A percentile compares a stretch with the other conserved stretches of the same genome.
Conservation (phyloP, 768 basidiomycete genomes). For the Tephrocybe sp. region DNA sequence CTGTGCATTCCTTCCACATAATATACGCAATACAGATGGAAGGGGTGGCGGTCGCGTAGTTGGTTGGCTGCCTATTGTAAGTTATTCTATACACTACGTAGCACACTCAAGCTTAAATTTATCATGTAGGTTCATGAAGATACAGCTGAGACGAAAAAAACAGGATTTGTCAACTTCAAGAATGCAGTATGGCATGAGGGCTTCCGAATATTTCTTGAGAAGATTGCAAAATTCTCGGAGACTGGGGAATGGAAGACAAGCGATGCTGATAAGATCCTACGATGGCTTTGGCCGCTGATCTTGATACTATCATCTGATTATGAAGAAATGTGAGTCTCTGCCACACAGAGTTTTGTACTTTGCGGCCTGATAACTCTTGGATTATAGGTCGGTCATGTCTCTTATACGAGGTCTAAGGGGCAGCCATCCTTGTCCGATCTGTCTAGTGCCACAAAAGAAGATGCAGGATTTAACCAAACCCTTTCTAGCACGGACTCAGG, state of each 20-base stretch:
- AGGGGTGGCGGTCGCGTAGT: slow-evolving; percentile 34
- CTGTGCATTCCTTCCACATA: slow-evolving; percentile 29
- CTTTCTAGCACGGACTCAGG: too few relatives aligned
- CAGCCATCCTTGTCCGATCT: too few relatives aligned
- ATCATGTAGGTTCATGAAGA: slow-evolving; percentile 30
- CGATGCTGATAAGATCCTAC: slow-evolving; percentile 25
- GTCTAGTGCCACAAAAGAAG: too few relatives aligned
- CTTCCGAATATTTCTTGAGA: slow-evolving; percentile 28
- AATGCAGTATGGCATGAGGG: slow-evolving; percentile 36
- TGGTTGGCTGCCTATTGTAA: slow-evolving; percentile 39
- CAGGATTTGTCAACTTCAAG: slow-evolving; percentile 32
- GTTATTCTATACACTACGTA: too few relatives aligned
- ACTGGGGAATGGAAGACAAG: slow-evolving; percentile 23
- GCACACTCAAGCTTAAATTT: too few relatives aligned
- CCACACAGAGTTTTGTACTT: not conserved
- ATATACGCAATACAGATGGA: slow-evolving; percentile 32
- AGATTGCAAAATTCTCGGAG: slow-evolving; percentile 18
- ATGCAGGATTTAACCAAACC: too few relatives aligned
- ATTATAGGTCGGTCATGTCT: too few relatives aligned
- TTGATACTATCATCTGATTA: slow-evolving; percentile 42
- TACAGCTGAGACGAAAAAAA: slow-evolving; percentile 25
- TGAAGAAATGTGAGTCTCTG: slow-evolving; percentile 42
- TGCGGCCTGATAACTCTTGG: too few relatives aligned
- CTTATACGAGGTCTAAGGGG: too few relatives aligned
- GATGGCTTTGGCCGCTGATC: slow-evolving; percentile 33